Percentiles rank a stretch among this genome's conserved stretches.
Evolutionary conservation across 257 asterid species (phyloP).

Genomic region (Penstemon newberryi): DNA sequence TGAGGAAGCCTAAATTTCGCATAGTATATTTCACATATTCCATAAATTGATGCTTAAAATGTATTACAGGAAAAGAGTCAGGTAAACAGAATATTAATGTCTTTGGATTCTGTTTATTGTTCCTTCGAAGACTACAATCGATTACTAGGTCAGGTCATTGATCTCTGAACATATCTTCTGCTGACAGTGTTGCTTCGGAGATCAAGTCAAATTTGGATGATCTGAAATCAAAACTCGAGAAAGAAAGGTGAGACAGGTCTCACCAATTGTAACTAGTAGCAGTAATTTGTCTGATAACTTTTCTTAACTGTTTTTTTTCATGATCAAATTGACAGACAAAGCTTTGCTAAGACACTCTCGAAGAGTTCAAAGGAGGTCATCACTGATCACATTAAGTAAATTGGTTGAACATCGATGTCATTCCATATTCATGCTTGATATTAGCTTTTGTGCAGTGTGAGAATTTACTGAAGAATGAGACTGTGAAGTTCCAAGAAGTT

Average conservation of each 20-base stretch:
- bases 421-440: slow-evolving; percentile 25
- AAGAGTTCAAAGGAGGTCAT: slow-evolving; percentile 65
- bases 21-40: too few relatives aligned
- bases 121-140: neutral
- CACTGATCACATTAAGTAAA: slow-evolving; percentile 14
- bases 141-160: slow-evolving; percentile 9
- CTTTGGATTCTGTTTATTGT: neutral
- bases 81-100: neutral
- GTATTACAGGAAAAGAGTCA: too few relatives aligned
- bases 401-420: slow-evolving; percentile 1
- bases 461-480: slow-evolving; percentile 62
- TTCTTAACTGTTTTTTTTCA: slow-evolving; percentile 26
- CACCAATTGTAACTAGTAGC: slow-evolving; percentile 8
- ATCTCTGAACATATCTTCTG: slow-evolving; percentile 8
- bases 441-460: slow-evolving; percentile 64
- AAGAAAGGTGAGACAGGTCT: slow-evolving; percentile 69
- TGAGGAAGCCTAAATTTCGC: too few relatives aligned
- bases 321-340: slow-evolving; percentile 59
- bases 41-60: too few relatives aligned
- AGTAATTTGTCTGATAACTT: neutral
- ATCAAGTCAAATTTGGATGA: slow-evolving; percentile 71
- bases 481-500: slow-evolving; percentile 58
- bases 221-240: slow-evolving; percentile 74
- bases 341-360: slow-evolving; percentile 71
- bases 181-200: slow-evolving; percentile 73